These are phyloP conservation scores for Phialophora chinensis DNA, from an alignment of 2,329 filamentous ascomycete genomes.

Conservation along the genomic window DNA sequence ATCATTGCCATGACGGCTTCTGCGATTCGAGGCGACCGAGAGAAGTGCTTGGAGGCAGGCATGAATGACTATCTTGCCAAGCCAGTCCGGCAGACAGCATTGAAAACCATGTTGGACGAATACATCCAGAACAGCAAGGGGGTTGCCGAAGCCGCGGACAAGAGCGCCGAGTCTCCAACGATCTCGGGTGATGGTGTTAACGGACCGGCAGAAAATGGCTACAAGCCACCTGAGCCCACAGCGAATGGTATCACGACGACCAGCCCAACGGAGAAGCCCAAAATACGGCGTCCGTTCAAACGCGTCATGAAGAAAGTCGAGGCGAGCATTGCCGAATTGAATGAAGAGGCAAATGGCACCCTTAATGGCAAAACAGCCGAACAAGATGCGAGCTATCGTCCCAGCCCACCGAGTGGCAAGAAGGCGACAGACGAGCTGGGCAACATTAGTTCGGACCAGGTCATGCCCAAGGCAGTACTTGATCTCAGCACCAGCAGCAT, in stretches of 20 bases:
- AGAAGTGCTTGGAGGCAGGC: conserved; percentile 92
- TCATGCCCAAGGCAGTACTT: conserved; percentile 19
- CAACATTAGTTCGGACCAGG: conserved; percentile 32
- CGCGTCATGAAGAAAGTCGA: conserved; percentile 36
- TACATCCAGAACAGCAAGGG: conserved; percentile 56
- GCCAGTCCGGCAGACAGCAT: conserved; percentile 84
- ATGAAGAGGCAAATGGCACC: conserved; percentile 10
- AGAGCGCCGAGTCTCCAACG: conserved; percentile 6
- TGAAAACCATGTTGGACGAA: conserved; percentile 80
- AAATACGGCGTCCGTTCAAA: conserved; percentile 33
- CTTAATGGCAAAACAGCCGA: background rate
- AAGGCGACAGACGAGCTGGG: conserved; percentile 34
- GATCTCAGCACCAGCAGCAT: conserved; percentile 2
- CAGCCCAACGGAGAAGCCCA: conserved; percentile 29
- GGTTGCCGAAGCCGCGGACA: conserved; percentile 18
- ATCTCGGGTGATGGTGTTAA: conserved; percentile 31
- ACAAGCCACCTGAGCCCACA: conserved; percentile 12
- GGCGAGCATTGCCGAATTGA: conserved; percentile 19
- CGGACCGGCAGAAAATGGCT: conserved; percentile 13
- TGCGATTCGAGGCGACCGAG: conserved; percentile 90
- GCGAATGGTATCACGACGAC: conserved; percentile 18
- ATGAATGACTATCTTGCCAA: conserved; percentile 99
- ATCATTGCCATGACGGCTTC: conserved; percentile 98
- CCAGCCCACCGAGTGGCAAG: conserved; percentile 34
- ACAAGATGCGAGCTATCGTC: background rate